phyloP scores from a whole-genome alignment of 1,284 basidiomycete genomes.

The Schizophyllum commune region DNA sequence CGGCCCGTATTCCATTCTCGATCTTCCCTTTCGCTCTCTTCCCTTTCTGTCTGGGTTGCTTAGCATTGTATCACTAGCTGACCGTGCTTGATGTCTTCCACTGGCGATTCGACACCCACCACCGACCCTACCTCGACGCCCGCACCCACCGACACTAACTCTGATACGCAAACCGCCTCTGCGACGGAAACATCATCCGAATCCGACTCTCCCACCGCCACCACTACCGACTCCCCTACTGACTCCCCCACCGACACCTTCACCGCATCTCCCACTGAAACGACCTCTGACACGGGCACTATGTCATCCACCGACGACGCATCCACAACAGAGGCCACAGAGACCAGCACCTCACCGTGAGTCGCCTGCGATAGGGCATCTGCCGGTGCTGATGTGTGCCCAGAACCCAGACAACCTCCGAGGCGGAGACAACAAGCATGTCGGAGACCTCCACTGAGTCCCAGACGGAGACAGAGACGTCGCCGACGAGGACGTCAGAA shows the following conservation, averaged over 20 bases:
- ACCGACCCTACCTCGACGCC: constrained; percentile 9
- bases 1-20: constrained; percentile 4
- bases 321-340: neutral
- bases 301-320: neutral
- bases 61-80: neutral
- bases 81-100: neutral
- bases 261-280: constrained; percentile 1
- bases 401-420: neutral
- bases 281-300: constrained; percentile 10
- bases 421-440: neutral
- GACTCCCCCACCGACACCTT: constrained; percentile 1
- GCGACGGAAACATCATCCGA: constrained; percentile 6
- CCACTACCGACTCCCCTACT: neutral
- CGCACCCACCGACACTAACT: constrained; percentile 6
- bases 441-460: neutral
- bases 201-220: constrained; percentile 3
- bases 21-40: constrained; percentile 8
- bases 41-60: constrained; percentile 6
- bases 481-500: neutral
- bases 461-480: neutral
- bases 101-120: neutral
- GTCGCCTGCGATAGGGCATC: neutral
- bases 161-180: constrained; percentile 12
- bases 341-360: neutral
- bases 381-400: neutral